Evolutionary conservation across 2,329 filamentous ascomycete genomes (phyloP).

Genomic region (Trichoderma gracile): DNA sequence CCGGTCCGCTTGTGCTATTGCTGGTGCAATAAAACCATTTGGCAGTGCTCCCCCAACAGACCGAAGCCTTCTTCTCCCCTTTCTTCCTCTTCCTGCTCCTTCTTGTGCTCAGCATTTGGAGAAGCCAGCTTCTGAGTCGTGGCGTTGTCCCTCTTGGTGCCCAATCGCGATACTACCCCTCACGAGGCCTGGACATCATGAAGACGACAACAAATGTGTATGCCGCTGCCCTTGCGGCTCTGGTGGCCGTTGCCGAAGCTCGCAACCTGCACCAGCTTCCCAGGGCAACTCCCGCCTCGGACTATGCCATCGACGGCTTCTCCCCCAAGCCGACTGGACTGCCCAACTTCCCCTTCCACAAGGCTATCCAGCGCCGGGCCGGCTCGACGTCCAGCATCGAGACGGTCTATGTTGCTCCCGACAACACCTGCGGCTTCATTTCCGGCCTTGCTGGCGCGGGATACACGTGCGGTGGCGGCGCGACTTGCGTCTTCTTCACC

Average conservation of each 20-base stretch:
- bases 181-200: conserved; percentile 28
- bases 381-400: conserved; percentile 29
- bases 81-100: conserved; percentile 21
- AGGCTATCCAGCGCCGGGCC: conserved; percentile 36
- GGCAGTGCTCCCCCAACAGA: background rate
- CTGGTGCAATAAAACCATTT: conserved; percentile 24
- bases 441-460: conserved; percentile 43
- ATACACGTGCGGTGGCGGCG: conserved; percentile 42
- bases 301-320: conserved; percentile 40
- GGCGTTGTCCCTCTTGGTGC: conserved; percentile 3
- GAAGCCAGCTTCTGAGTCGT: background rate
- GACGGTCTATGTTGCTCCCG: conserved; percentile 46
- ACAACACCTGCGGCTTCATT: conserved; percentile 55
- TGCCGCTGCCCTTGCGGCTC: conserved; percentile 30
- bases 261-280: conserved; percentile 33
- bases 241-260: conserved; percentile 40
- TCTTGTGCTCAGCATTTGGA: conserved; percentile 17
- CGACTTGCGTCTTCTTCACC: conserved; percentile 46
- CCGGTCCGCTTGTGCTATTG: conserved; percentile 4
- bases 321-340: conserved; percentile 46
- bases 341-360: conserved; percentile 34
- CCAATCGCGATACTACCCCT: background rate
- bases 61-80: background rate
- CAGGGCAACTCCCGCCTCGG: conserved; percentile 38
- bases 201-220: conserved; percentile 28